These are phyloP conservation scores for Begonia loranthoides DNA, from an alignment of 306 rosid species.

Conservation along the genomic window DNA sequence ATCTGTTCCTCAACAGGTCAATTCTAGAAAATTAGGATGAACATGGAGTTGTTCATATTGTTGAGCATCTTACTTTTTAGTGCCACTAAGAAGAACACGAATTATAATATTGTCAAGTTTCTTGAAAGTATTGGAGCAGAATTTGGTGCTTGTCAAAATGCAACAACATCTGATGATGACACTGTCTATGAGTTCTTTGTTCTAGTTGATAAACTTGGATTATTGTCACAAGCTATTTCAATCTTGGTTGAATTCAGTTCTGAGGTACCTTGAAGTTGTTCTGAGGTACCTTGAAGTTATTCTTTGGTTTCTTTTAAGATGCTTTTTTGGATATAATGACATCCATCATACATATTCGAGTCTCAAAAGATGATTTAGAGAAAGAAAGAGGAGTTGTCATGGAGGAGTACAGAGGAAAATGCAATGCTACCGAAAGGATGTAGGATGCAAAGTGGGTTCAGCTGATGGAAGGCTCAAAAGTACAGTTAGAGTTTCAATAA, in stretches of 20 bases:
- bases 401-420: constrained; percentile 83
- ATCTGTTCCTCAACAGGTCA: constrained; percentile 56
- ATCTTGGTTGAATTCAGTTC: no score
- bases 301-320: no score
- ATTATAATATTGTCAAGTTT: constrained; percentile 74
- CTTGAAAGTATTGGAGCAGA: constrained; percentile 94
- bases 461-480: no score
- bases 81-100: constrained; percentile 66
- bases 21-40: constrained; percentile 90
- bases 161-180: constrained; percentile 70
- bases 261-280: no score
- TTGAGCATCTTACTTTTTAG: constrained; percentile 96
- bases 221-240: no score
- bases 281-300: no score
- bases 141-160: constrained; percentile 96
- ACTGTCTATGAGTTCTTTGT: constrained; percentile 88
- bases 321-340: no score
- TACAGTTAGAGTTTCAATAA: no score
- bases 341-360: no score
- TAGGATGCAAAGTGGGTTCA: constrained; percentile 87
- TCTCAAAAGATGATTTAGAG: no score
- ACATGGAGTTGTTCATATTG: constrained; percentile 93
- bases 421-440: constrained; percentile 91
- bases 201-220: no score
- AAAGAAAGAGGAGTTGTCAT: constrained; percentile 94